Base-by-base conservation (phyloP, 2,329 filamentous ascomycete species). In the Cladophialophora yegresii region DNA sequence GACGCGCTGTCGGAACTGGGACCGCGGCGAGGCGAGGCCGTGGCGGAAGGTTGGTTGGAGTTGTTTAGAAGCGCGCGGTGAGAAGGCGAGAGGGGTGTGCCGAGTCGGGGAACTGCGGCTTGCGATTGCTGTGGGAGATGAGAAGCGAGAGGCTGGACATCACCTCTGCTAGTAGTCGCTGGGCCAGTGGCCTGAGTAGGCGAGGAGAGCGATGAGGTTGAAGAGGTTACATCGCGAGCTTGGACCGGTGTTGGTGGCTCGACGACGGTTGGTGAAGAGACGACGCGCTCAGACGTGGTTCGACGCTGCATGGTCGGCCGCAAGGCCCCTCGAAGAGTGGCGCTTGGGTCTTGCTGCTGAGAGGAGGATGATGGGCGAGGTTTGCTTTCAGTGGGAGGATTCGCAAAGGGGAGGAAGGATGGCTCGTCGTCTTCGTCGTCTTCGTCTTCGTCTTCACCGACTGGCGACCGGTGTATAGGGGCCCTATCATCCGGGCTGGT, bases 1-100 rank as follows among this genome's bases (percentile, higher is more conserved):
- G 82, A 84, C 12, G 83, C 83, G 28, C 51, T 59, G 65, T 85
- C 83, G 62, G 82, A 85, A 12, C 79, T 77, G 75, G 49, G 75
- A 72, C 58, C 72, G n/a, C 78, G 68, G 7, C 68, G 69, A 23
- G 69, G 70, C 12, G 70, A 72, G 22, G 57, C 57, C 4, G 43
- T 30, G 12, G 57, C 45, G 51, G 23, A 45, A 51, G 32, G 55
- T 45, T 30, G 55, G 28, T 33, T 58, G 40, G 63, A 66, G 1
- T 79, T 77, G 16, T n/a, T n/a, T n/a, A 84, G 70, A 50, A 83
- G 81, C 1, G 79, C 80, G 7, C 81, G 75, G 47, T 84, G 82
- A 40, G 78, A 77, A 0, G 83, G 81, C 60, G 76, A 77, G 3
- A 77, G 60, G 6, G 73, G 59, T 8, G 54, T 65, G 53, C 33